Evolutionary conservation across 208 protist species (phyloP).

Genomic region (Endotrypanum monterogeii): DNA sequence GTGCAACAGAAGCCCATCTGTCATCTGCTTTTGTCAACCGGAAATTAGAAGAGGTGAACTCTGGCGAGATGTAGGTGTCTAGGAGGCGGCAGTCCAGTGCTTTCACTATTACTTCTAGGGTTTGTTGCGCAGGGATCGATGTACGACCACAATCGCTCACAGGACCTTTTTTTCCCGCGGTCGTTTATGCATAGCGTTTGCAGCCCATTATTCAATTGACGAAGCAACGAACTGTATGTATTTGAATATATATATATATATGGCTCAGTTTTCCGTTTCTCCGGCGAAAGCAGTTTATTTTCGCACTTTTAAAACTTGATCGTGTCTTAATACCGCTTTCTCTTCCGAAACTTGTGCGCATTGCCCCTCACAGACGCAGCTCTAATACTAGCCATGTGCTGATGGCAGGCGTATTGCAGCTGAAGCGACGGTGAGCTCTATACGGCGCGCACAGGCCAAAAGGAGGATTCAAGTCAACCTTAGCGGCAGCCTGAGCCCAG

Average conservation of each 20-base stretch:
- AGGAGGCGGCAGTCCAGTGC: not conserved
- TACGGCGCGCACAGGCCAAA: not conserved
- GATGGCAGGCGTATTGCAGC: not conserved
- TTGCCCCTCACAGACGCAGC: not conserved
- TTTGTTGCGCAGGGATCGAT: conserved; percentile 8
- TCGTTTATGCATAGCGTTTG: not conserved
- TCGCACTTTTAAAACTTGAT: not conserved
- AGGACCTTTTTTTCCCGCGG: not conserved
- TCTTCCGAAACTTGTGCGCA: not conserved
- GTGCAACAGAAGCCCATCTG: not conserved
- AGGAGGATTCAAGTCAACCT: not conserved
- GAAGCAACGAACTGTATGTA: not conserved
- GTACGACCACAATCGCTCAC: conserved; percentile 18
- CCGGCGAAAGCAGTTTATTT: not conserved
- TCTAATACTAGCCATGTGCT: not conserved
- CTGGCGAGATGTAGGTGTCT: no score
- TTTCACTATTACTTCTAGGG: not conserved
- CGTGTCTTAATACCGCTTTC: not conserved
- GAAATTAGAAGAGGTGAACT: not conserved
- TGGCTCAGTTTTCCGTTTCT: not conserved
- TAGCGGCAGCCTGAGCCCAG: not conserved
- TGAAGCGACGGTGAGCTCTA: not conserved
- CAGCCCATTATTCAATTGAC: not conserved
- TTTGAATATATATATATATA: not conserved
- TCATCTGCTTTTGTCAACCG: not conserved